Evolutionary conservation across 1,284 basidiomycete genomes (phyloP), one percentile per base, ranked within the genome.

Genomic region (Boletus semigastroideus): DNA sequence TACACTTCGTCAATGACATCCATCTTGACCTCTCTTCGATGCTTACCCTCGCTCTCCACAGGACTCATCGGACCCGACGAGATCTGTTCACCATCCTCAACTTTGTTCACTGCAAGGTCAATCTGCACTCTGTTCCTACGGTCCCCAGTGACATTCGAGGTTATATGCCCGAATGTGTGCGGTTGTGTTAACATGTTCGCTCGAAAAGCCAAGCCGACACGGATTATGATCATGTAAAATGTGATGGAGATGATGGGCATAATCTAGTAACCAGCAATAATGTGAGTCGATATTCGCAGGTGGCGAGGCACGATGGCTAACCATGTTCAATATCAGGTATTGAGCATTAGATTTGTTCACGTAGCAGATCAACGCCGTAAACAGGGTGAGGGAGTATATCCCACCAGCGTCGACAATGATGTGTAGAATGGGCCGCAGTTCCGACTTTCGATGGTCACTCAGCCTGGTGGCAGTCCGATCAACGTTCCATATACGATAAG

Each of bases 151-250:
- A 39, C 4, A 28, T 28, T 25, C 9, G 41, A 31, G 7, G 34
- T 40, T 0, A 36, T 25, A n/a, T 14, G 20, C n/a, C 31, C 49
- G 16, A 37, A 3, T 3, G 43, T 34, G 19, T 42, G 19, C 10
- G 12, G 4, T 16, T 42, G 40, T 17, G 16, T 25, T 13, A 7
- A 3, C 9, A 42, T 52, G 28, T n/a, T 52, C 11, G 20, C 38
- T 14, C 44, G 48, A 19, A 51, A 47, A 14, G 58, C 42, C 22
- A 63, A 13, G 4, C 57, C 59, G 7, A 59, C 53, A 6, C 62
- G 59, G 10, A 61, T 62, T 4, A 62, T 61, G 22, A 61, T 51
- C 59, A 61, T 61, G 19, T 61, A 64, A 44, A 64, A 64, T 22
- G 59, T 59, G 49, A 61, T 64, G 7, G 59, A 64, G 25, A 61